Evolutionary conservation across 768 basidiomycete species (phyloP).

Genomic region (Calocybe gangraenosa): DNA sequence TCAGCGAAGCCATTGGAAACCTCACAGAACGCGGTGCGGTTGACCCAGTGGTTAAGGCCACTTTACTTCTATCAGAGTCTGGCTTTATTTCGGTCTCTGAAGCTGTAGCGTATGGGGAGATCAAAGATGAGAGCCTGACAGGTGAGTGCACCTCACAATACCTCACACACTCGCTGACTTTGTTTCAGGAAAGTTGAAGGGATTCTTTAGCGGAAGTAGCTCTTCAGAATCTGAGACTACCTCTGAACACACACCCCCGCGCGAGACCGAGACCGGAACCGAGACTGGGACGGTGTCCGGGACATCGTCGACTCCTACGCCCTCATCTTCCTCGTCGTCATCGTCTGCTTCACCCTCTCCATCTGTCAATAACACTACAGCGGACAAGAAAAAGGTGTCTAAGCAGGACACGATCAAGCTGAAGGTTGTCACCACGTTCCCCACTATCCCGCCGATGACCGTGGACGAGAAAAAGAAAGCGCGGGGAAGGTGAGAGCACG

Average conservation of each 20-base stretch:
- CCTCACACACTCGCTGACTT: too few relatives aligned
- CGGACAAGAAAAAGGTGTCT: slow-evolving; percentile 31
- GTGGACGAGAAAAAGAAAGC: slow-evolving; percentile 71
- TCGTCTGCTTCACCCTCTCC: slow-evolving; percentile 35
- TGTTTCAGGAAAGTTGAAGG: slow-evolving; percentile 88
- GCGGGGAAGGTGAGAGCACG: slow-evolving; percentile 58
- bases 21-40: slow-evolving; percentile 77
- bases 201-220: slow-evolving; percentile 69
- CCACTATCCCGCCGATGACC: slow-evolving; percentile 73
- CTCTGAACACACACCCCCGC: slow-evolving; percentile 40
- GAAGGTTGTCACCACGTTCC: slow-evolving; percentile 56
- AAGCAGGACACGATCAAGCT: slow-evolving; percentile 67
- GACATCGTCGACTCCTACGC: slow-evolving; percentile 30
- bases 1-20: slow-evolving; percentile 75
- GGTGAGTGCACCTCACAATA: slow-evolving; percentile 47
- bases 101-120: slow-evolving; percentile 74
- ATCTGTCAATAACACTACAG: slow-evolving; percentile 23
- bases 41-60: slow-evolving; percentile 86
- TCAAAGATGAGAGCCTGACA: slow-evolving; percentile 75
- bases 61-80: slow-evolving; percentile 77
- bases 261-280: slow-evolving; percentile 28
- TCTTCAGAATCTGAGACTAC: slow-evolving; percentile 38
- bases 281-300: slow-evolving; percentile 28
- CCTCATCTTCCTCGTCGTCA: slow-evolving; percentile 26
- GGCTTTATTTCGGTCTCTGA: slow-evolving; percentile 81